Conservation (phyloP, 2,329 filamentous ascomycete species). For the Fusarium scirpi region DNA sequence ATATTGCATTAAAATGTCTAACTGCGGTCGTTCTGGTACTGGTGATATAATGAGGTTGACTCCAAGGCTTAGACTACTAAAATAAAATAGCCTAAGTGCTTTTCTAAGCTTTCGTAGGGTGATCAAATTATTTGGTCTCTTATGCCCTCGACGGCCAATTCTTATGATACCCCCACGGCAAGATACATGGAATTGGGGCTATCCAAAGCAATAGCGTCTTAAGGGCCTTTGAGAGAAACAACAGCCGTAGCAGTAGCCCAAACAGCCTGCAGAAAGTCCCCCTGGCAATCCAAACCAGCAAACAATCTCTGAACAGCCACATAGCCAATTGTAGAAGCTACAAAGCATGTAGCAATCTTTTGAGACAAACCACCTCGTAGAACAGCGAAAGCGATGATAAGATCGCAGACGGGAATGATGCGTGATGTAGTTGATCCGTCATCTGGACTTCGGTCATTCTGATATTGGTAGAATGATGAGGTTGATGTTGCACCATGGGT, state of each 20-base stretch:
- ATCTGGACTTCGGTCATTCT: conserved; percentile 20
- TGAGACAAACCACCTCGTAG: neutral
- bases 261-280: conserved; percentile 14
- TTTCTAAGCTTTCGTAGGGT: neutral
- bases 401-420: conserved; percentile 20
- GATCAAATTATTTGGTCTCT: neutral
- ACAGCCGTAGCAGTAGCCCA: conserved; percentile 21
- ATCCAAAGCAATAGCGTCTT: accelerated
- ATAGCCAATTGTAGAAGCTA: conserved; percentile 15
- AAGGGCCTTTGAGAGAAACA: neutral
- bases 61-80: too few species aligned
- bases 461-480: conserved; percentile 18
- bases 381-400: conserved; percentile 17
- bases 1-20: too few species aligned
- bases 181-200: neutral
- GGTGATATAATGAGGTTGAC: too few species aligned
- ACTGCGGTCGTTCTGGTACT: too few species aligned
- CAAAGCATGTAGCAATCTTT: conserved; percentile 27
- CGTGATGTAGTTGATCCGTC: conserved; percentile 19
- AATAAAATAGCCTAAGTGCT: neutral
- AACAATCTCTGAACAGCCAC: conserved; percentile 17
- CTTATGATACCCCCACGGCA: neutral
- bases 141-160: neutral
- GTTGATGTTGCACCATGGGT: conserved; percentile 30
- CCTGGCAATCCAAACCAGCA: conserved; percentile 1